Percentiles rank a stretch among this genome's conserved stretches.
Evolutionary conservation across 129 eudicot genomes (phyloP).

Genomic region (Calendula officinalis): DNA sequence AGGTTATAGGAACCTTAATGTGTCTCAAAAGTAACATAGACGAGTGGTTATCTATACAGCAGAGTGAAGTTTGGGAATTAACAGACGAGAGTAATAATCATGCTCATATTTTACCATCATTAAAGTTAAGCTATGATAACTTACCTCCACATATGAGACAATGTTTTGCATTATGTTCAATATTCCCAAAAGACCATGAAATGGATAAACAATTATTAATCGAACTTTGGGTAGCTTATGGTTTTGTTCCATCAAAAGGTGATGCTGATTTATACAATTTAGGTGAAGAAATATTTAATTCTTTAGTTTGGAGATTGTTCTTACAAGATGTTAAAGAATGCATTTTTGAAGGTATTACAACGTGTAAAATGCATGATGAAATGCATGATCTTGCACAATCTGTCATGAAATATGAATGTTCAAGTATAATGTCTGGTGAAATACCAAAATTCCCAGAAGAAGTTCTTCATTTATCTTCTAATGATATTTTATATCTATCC

Average conservation of each 20-base stretch:
- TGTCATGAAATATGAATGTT: slow-evolving; percentile 39
- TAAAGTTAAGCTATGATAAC: slow-evolving; percentile 33
- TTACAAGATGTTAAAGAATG: slow-evolving; percentile 40
- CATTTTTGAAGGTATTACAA: slow-evolving; percentile 32
- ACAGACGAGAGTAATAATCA: slow-evolving; percentile 13
- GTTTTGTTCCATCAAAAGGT: slow-evolving; percentile 38
- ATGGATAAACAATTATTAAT: slow-evolving; percentile 38
- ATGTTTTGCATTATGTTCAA: slow-evolving; percentile 37
- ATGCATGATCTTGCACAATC: slow-evolving; percentile 38
- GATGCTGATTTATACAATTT: slow-evolving; percentile 38
- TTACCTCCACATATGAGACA: slow-evolving; percentile 38
- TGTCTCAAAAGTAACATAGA: slow-evolving; percentile 25
- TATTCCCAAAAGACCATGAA: slow-evolving; percentile 38
- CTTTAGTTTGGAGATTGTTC: slow-evolving; percentile 36
- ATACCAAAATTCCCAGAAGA: slow-evolving; percentile 37
- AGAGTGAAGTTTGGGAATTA: slow-evolving; percentile 38
- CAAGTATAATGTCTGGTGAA: slow-evolving; percentile 33
- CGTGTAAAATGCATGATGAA: slow-evolving; percentile 41
- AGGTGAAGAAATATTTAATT: slow-evolving; percentile 35
- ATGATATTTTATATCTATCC: slow-evolving; percentile 30
- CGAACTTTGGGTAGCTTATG: slow-evolving; percentile 41
- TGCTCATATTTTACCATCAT: slow-evolving; percentile 25
- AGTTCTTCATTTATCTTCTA: slow-evolving; percentile 40
- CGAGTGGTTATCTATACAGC: slow-evolving; percentile 28
- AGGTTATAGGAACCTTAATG: slow-evolving; percentile 36